Evolutionary conservation across 1,139 yeast species (phyloP).

Genomic region (Yamadazyma sp.): DNA sequence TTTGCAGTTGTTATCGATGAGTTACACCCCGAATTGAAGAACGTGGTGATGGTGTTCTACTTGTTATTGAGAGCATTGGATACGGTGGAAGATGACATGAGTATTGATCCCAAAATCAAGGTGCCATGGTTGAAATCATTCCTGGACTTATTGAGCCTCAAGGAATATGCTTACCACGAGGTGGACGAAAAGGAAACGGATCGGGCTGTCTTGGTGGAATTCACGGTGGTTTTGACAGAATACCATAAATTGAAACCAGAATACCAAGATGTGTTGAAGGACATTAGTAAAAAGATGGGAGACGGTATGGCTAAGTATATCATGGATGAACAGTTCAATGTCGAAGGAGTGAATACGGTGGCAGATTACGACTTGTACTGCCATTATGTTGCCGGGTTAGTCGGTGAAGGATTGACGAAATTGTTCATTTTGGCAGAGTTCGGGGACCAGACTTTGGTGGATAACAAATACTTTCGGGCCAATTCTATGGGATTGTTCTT

Average conservation of each 20-base stretch:
- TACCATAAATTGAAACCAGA: slow-evolving; percentile 71
- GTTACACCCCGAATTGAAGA: slow-evolving; percentile 84
- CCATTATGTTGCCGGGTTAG: slow-evolving; percentile 96
- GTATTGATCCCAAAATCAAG: slow-evolving; percentile 68
- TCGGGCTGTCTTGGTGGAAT: slow-evolving; percentile 73
- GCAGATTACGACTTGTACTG: slow-evolving; percentile 89
- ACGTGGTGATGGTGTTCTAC: slow-evolving; percentile 80
- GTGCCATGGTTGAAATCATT: slow-evolving; percentile 74
- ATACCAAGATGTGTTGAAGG: slow-evolving; percentile 76
- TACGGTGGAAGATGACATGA: slow-evolving; percentile 96
- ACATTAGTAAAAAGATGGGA: slow-evolving; percentile 85
- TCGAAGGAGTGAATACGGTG: slow-evolving; percentile 74
- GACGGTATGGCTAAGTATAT: slow-evolving; percentile 97
- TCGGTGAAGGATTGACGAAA: slow-evolving; percentile 91
- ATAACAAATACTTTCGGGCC: slow-evolving; percentile 56
- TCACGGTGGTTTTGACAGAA: slow-evolving; percentile 66
- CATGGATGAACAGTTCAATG: slow-evolving; percentile 72
- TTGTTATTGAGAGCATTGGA: slow-evolving; percentile 87
- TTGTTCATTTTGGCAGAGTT: slow-evolving; percentile 71
- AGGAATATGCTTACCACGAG: slow-evolving; percentile 81
- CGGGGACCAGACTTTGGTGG: slow-evolving; percentile 50
- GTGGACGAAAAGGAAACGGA: slow-evolving; percentile 79
- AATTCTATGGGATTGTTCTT: slow-evolving; percentile 94
- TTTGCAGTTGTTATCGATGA: slow-evolving; percentile 92
- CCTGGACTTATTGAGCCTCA: slow-evolving; percentile 55